phyloP scores from a whole-genome alignment of 225 moss, liverwort and hornwort genomes.

The Climacium dendroides region DNA sequence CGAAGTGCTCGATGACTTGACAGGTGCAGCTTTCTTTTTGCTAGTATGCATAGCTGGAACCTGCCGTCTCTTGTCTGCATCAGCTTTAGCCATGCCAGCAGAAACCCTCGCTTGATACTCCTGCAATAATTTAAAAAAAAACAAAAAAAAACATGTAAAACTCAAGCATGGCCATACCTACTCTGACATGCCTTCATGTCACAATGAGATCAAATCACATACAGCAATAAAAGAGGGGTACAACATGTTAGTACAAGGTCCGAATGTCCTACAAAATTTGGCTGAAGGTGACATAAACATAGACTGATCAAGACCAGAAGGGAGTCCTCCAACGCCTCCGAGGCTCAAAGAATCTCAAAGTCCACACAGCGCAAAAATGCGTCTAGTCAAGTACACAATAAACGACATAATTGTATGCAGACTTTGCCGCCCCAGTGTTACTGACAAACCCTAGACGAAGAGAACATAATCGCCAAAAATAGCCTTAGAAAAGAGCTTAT shows the following conservation, averaged over 20 bases:
- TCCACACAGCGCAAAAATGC: not conserved
- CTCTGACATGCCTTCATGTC: not conserved
- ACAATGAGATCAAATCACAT: not conserved
- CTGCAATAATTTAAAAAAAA: slow-evolving; percentile 15
- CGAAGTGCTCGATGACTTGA: not conserved
- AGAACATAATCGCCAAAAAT: not conserved
- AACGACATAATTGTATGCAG: not conserved
- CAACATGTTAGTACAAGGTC: not conserved
- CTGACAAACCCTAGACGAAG: not conserved
- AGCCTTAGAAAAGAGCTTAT: not conserved
- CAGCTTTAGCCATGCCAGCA: slow-evolving; percentile 40
- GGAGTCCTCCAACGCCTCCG: not conserved
- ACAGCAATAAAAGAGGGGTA: not conserved
- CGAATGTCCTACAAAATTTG: not conserved
- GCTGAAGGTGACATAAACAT: not conserved
- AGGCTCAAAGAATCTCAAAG: not conserved
- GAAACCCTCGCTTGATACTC: slow-evolving; percentile 60
- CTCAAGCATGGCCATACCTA: not conserved
- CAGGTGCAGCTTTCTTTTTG: not conserved
- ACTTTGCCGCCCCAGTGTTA: not conserved
- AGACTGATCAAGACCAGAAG: not conserved
- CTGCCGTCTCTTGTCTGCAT: not conserved
- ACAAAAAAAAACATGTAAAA: not conserved
- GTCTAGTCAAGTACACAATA: not conserved
- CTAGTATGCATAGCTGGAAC: not conserved